These are phyloP conservation scores for Pulicaria dysenterica DNA, from an alignment of 129 eudicot species.

Conservation along the genomic window DNA sequence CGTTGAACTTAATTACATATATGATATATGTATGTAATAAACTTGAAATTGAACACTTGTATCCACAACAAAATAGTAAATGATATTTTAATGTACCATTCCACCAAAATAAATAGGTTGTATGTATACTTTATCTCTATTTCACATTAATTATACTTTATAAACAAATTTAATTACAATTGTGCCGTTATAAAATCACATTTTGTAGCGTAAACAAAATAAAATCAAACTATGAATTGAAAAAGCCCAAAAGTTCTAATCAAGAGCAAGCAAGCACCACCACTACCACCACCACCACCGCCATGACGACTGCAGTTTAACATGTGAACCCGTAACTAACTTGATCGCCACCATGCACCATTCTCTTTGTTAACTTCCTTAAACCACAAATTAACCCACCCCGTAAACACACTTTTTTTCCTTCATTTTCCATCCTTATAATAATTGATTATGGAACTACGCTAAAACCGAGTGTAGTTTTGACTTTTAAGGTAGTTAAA, in stretches of 20 bases:
- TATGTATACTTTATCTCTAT: too few relatives aligned
- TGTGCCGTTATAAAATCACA: conserved; percentile 27
- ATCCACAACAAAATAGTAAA: too few relatives aligned
- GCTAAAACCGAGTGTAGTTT: neutral
- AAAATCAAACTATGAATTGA: conserved; percentile 18
- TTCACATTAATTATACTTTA: conserved; percentile 7
- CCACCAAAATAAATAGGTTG: too few relatives aligned
- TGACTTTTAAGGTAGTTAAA: conserved; percentile 12
- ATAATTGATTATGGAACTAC: conserved; percentile 15
- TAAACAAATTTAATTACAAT: conserved; percentile 38
- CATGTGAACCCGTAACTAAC: neutral
- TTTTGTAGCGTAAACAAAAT: conserved; percentile 30
- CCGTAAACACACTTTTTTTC: neutral
- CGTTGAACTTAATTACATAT: too few relatives aligned
- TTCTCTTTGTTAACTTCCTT: conserved; percentile 21
- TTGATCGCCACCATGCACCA: conserved; percentile 1
- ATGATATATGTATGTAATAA: too few relatives aligned
- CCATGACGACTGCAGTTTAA: neutral
- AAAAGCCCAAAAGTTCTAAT: neutral
- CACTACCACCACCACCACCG: neutral
- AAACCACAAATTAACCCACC: conserved; percentile 8
- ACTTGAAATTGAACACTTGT: too few relatives aligned
- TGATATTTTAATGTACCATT: too few relatives aligned
- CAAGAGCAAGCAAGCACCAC: neutral
- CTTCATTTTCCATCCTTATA: neutral